Conservation (phyloP, 106 monocot genomes). For the Posidonia australis region DNA sequence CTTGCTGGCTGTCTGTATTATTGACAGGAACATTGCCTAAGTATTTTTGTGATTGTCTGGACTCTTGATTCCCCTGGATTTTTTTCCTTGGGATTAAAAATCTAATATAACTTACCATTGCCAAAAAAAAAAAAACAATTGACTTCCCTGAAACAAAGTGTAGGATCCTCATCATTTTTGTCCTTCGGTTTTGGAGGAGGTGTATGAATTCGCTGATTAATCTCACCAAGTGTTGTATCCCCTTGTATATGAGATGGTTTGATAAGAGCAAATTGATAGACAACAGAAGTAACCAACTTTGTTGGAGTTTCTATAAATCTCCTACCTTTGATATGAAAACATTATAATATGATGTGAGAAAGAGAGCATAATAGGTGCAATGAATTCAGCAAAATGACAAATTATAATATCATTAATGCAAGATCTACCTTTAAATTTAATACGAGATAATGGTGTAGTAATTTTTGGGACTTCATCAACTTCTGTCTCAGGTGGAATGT, state of each 20-base stretch:
- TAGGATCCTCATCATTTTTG: slow-evolving; percentile 18
- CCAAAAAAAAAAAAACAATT: no score
- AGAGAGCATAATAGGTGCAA: not conserved
- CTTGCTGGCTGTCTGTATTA: no score
- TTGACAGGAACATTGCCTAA: no score
- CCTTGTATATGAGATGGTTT: slow-evolving; percentile 60
- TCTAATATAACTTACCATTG: no score
- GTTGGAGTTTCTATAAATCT: slow-evolving; percentile 33
- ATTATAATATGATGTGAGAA: not conserved
- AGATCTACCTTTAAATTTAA: slow-evolving; percentile 18
- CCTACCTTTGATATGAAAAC: slow-evolving; percentile 19
- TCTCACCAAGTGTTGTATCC: slow-evolving; percentile 56
- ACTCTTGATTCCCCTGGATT: no score
- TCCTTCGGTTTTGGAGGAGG: slow-evolving; percentile 28
- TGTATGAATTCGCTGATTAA: slow-evolving; percentile 54
- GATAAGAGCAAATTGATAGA: slow-evolving; percentile 25
- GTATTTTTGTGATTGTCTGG: no score
- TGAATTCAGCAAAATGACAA: not conserved
- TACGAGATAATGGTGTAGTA: slow-evolving; percentile 16
- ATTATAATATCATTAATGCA: no score
- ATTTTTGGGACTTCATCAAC: slow-evolving; percentile 12
- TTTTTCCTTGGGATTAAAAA: no score
- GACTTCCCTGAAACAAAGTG: slow-evolving; percentile 55
- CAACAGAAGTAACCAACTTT: slow-evolving; percentile 34
- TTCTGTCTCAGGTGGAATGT: slow-evolving; percentile 23